These are phyloP conservation scores for Penicillium pancosmium DNA, from an alignment of 495 filamentous ascomycete species.

Conservation along the genomic window DNA sequence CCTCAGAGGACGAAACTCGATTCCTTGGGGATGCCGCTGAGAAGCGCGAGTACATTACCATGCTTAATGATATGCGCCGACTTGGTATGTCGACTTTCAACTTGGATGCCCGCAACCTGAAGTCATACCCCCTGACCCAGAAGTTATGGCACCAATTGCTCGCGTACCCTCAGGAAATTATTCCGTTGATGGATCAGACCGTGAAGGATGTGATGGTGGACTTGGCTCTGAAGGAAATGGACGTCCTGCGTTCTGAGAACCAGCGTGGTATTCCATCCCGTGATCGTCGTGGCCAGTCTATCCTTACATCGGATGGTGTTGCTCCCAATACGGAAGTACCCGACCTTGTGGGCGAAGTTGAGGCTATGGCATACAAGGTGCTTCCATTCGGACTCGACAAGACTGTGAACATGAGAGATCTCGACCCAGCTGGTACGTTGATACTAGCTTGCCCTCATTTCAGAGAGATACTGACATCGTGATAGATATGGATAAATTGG, in stretches of 20 bases:
- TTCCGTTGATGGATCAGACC: slow-evolving; percentile 93
- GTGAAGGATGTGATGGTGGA: slow-evolving; percentile 94
- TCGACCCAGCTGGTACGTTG: slow-evolving; percentile 76
- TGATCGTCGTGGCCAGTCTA: slow-evolving; percentile 28
- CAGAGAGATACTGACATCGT: slow-evolving; percentile 16
- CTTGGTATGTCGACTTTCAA: slow-evolving; percentile 83
- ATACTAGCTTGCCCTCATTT: neutral
- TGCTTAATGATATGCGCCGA: slow-evolving; percentile 86
- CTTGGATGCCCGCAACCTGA: slow-evolving; percentile 85
- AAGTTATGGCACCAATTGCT: slow-evolving; percentile 96
- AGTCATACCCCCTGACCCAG: slow-evolving; percentile 85
- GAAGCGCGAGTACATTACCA: slow-evolving; percentile 77
- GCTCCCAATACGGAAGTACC: slow-evolving; percentile 77
- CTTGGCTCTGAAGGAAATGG: slow-evolving; percentile 80
- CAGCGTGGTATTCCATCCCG: slow-evolving; percentile 41
- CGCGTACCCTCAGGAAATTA: slow-evolving; percentile 91
- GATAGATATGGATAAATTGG: slow-evolving; percentile 89
- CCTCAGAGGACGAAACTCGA: slow-evolving; percentile 72
- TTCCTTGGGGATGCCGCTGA: slow-evolving; percentile 60
- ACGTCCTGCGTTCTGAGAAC: slow-evolving; percentile 61
- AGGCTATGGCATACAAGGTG: slow-evolving; percentile 77
- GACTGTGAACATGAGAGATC: slow-evolving; percentile 88
- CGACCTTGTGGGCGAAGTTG: slow-evolving; percentile 65
- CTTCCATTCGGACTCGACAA: slow-evolving; percentile 88
- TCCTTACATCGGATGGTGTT: slow-evolving; percentile 70